phyloP scores from a whole-genome alignment of 805 yeast genomes.

The Isabelozyma gotoi region DNA sequence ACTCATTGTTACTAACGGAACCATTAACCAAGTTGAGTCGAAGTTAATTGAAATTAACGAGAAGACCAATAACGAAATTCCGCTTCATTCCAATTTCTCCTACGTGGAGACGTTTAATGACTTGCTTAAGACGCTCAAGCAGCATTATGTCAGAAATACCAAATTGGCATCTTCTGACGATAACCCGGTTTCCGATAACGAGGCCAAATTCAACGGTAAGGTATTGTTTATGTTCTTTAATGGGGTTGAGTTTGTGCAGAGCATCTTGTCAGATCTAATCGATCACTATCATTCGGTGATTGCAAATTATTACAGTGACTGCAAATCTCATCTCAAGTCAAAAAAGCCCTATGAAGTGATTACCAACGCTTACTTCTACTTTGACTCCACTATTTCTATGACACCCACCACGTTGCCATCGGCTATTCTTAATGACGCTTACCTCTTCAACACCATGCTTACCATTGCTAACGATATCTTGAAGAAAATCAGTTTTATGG shows the following conservation, averaged over 20 bases:
- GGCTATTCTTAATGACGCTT: constrained; percentile 9
- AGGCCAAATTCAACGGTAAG: constrained; percentile 21
- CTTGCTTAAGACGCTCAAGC: constrained; percentile 15
- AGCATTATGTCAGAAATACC: constrained; percentile 1
- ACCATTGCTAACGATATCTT: constrained; percentile 34
- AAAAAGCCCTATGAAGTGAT: constrained; percentile 9
- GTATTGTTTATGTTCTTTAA: constrained; percentile 38
- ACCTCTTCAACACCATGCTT: constrained; percentile 26
- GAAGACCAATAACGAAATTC: constrained; percentile 15
- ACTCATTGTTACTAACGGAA: constrained; percentile 34
- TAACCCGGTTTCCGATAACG: background rate
- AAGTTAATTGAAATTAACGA: constrained; percentile 23
- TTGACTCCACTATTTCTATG: constrained; percentile 25
- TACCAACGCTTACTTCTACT: constrained; percentile 31
- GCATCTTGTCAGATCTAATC: constrained; percentile 26
- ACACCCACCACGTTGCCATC: constrained; percentile 1
- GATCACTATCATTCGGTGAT: constrained; percentile 20
- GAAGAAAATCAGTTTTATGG: constrained; percentile 32
- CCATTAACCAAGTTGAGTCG: constrained; percentile 26
- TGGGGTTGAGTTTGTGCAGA: constrained; percentile 31
- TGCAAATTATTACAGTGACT: background rate
- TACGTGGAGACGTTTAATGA: constrained; percentile 23
- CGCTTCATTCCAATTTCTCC: constrained; percentile 19
- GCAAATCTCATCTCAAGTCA: background rate
- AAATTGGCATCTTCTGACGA: constrained; percentile 1